Conservation (phyloP, 169 alveolate genomes). For the Toxoplasma gondii region DNA sequence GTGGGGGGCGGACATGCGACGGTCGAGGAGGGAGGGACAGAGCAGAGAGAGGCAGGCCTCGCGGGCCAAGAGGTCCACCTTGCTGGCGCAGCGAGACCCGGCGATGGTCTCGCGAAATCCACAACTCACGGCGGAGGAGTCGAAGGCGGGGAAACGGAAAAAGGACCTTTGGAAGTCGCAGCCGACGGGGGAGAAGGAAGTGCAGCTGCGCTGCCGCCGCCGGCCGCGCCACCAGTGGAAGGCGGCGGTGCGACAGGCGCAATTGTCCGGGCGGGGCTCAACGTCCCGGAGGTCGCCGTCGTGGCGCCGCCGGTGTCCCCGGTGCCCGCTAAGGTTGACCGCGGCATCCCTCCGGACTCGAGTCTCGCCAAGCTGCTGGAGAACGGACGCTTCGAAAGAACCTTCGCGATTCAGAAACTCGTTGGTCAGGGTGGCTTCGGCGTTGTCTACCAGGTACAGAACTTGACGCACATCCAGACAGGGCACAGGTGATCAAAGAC, state of each 20-base stretch:
- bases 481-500: too few species aligned
- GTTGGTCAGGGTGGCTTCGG: conserved; percentile 92
- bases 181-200: neutral
- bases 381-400: conserved; percentile 86
- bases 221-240: conserved; percentile 13
- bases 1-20: neutral
- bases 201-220: conserved; percentile 10
- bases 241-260: conserved; percentile 13
- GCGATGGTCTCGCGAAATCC: neutral
- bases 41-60: neutral
- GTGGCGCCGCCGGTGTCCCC: neutral
- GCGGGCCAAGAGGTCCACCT: neutral
- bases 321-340: neutral
- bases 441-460: conserved; percentile 77
- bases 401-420: conserved; percentile 82
- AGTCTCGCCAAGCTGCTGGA: conserved; percentile 81
- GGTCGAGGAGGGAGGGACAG: neutral
- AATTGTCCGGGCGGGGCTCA: neutral
- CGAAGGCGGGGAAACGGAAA: neutral
- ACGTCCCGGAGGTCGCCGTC: neutral
- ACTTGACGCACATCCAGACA: neutral
- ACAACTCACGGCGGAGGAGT: neutral
- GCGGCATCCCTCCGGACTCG: conserved; percentile 52
- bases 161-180: neutral
- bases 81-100: neutral